A percentile compares a stretch with the other conserved stretches of the same genome.
Conservation (phyloP, 441 rosid species). For the Adansonia rubrostipa region DNA sequence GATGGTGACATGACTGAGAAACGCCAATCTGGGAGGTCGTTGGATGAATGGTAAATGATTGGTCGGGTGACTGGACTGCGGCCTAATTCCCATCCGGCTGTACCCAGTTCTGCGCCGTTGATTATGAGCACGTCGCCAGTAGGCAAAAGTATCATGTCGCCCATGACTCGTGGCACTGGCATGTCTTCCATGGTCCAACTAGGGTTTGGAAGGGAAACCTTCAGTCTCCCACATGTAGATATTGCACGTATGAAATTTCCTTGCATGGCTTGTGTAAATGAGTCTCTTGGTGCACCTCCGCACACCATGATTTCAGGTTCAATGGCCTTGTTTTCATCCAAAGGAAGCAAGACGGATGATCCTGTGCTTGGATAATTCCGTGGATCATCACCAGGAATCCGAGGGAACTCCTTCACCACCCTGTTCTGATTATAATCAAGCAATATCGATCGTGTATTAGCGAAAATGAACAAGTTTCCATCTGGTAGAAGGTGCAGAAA, state of each 20-base stretch:
- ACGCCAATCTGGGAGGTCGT: constrained; percentile 26
- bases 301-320: constrained; percentile 79
- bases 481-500: constrained; percentile 81
- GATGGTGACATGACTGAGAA: constrained; percentile 59
- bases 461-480: constrained; percentile 80
- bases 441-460: constrained; percentile 68
- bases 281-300: constrained; percentile 74
- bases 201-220: constrained; percentile 52
- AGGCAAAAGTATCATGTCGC: constrained; percentile 79
- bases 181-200: constrained; percentile 74
- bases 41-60: constrained; percentile 51
- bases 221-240: constrained; percentile 73
- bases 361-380: constrained; percentile 90
- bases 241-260: constrained; percentile 51
- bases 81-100: constrained; percentile 79
- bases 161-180: constrained; percentile 81
- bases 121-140: constrained; percentile 65
- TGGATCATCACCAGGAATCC: constrained; percentile 63
- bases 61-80: constrained; percentile 57
- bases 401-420: constrained; percentile 60
- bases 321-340: constrained; percentile 48
- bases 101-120: constrained; percentile 69
- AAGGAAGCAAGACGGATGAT: constrained; percentile 75
- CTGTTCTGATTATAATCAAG: constrained; percentile 58
- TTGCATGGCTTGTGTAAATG: constrained; percentile 33